Evolutionary conservation across 2,329 filamentous ascomycete species (phyloP), one percentile per base, ranked within the genome.

Genomic region (Aspergillus jensenii): DNA sequence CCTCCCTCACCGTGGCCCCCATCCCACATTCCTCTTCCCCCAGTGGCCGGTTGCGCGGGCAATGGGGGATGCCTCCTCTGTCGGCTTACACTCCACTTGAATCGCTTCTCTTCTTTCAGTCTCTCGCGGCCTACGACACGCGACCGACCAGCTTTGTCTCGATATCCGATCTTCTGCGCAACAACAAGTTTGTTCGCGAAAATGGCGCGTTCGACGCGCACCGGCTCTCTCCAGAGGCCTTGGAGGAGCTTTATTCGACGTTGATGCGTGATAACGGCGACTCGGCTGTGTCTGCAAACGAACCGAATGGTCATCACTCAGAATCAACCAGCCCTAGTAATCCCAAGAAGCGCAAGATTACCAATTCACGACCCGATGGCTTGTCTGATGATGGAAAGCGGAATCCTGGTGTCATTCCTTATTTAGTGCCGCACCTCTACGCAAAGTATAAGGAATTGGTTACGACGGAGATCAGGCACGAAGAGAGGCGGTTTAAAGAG

Each of bases 21-120:
- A 74, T 73, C 65, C 67, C 67, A 49, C 70, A 67, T 63, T 55
- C 62, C 52, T 62, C 64, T 55, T 61, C 70, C 66, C 69, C 72
- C 67, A 70, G 70, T 69, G 68, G 73, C 73, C 73, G 68, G 67
- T 63, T 63, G 61, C 67, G 68, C 69, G 67, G 72, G 71, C 71
- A 73, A 77, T 77, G 74, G 74, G 81, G 79, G 74, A 86, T 86
- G 83, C 82, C 80, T 78, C 79, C 80, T 74, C 71, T 81, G 75
- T 82, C 85, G 71, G 81, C 82, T 69, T 93, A 95, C 78, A 93
- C 91, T 71, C 85, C 88, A 67, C 89, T 96, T 80, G 92, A 96
- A 83, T 90, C 88, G 71, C 83, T 96, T 61, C 84, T 95, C 65
- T 84, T 96, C 69, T 93, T 95, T 78, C 90, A 93, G 77, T 88